Conservation (phyloP, 345 rosid species). For the Cardamine chenopodiifolia region DNA sequence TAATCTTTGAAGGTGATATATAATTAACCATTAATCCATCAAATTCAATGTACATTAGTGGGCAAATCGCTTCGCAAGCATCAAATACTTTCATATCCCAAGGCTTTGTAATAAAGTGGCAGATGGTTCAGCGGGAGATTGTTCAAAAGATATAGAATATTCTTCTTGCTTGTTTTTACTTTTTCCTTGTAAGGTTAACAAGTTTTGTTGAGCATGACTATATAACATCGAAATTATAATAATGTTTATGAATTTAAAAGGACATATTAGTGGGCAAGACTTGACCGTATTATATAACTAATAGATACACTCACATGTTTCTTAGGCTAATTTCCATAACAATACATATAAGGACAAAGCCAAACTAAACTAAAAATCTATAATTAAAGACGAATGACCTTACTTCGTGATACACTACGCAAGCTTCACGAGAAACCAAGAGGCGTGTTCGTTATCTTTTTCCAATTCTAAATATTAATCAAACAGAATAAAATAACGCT, state of each 20-base stretch:
- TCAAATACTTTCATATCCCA: background rate
- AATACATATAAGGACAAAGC: background rate
- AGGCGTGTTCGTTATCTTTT: conserved; percentile 17
- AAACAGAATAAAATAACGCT: background rate
- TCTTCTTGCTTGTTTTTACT: background rate
- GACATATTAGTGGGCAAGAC: conserved; percentile 13
- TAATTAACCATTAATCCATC: too few species aligned
- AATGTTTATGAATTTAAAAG: background rate
- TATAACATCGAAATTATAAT: too few species aligned
- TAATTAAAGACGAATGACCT: background rate
- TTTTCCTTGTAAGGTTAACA: background rate
- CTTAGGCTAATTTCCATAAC: background rate
- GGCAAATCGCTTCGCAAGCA: background rate
- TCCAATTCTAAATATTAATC: background rate
- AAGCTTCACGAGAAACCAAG: conserved; percentile 17
- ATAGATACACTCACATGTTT: conserved; percentile 27
- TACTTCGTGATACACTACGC: background rate
- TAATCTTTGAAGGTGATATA: background rate
- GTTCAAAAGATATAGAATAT: background rate
- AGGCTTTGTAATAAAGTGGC: background rate
- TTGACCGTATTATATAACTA: background rate
- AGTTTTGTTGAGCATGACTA: background rate
- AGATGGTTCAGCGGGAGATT: background rate
- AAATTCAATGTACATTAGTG: background rate
- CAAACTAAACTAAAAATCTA: background rate